phyloP scores from a whole-genome alignment of 225 moss, liverwort and hornwort species.

The Physcomitrellopsis africana region DNA sequence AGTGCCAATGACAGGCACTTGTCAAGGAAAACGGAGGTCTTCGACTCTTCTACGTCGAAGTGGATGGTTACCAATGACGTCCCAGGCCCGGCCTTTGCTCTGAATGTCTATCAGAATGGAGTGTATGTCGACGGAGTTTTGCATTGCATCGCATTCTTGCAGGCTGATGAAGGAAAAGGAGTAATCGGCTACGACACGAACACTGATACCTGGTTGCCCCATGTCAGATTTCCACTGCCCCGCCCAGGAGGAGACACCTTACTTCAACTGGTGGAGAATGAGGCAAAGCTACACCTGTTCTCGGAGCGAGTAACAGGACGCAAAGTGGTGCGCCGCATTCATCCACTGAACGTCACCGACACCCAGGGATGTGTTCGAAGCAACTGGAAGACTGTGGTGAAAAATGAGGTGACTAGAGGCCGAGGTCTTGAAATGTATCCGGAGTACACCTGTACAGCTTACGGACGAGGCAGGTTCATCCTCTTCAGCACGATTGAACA shows the following conservation, averaged over 20 bases:
- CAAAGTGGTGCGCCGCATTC: background rate
- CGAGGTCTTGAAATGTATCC: too few relatives aligned
- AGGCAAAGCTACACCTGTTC: background rate
- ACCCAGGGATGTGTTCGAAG: background rate
- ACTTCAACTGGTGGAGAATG: background rate
- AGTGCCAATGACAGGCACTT: background rate
- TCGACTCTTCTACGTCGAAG: background rate
- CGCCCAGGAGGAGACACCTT: background rate
- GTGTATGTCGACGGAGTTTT: background rate
- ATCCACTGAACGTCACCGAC: background rate
- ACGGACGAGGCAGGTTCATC: background rate
- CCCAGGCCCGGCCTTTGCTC: background rate
- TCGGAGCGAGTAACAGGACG: background rate
- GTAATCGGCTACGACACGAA: background rate
- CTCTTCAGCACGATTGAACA: slow-evolving; percentile 11
- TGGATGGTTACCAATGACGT: background rate
- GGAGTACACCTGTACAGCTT: background rate
- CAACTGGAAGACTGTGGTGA: background rate
- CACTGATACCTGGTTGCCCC: slow-evolving; percentile 1
- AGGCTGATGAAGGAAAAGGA: background rate
- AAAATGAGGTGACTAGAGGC: too few relatives aligned
- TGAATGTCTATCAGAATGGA: slow-evolving; percentile 21
- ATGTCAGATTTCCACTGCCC: background rate
- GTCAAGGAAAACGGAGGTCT: slow-evolving; percentile 16
- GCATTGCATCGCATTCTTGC: background rate